Conservation (phyloP, 2,329 filamentous ascomycete species). For the Hortaea werneckii region DNA sequence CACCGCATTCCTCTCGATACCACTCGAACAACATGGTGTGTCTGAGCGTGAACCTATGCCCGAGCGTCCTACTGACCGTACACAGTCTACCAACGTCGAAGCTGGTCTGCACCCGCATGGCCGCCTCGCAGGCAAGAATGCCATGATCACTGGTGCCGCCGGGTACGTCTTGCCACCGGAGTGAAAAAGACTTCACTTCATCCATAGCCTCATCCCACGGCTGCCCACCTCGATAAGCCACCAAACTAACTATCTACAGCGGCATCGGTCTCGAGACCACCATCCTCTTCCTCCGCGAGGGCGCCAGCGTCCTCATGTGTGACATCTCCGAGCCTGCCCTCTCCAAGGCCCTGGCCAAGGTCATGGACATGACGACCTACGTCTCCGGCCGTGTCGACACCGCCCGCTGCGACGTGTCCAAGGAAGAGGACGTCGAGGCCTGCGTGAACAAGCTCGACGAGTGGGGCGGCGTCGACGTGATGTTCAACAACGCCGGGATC, state of each 20-base stretch:
- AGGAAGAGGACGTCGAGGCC: constrained; percentile 66
- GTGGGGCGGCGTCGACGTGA: constrained; percentile 81
- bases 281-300: constrained; percentile 83
- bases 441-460: constrained; percentile 65
- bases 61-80: neutral
- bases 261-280: constrained; percentile 88
- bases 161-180: constrained; percentile 49
- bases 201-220: too few relatives aligned
- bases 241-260: constrained; percentile 35
- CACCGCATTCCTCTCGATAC: too few relatives aligned
- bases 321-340: constrained; percentile 75
- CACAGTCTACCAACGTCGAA: neutral
- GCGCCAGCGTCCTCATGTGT: constrained; percentile 72
- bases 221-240: too few relatives aligned
- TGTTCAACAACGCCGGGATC: constrained; percentile 97
- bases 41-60: neutral
- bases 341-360: constrained; percentile 63
- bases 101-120: constrained; percentile 9
- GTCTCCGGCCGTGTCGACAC: constrained; percentile 53
- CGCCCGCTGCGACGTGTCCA: constrained; percentile 67
- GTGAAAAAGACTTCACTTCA: neutral
- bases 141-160: constrained; percentile 73
- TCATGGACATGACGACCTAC: constrained; percentile 54
- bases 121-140: constrained; percentile 56
- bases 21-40: neutral